Evolutionary conservation across 768 basidiomycete species (phyloP).

Genomic region (Hypholoma fasciculare): DNA sequence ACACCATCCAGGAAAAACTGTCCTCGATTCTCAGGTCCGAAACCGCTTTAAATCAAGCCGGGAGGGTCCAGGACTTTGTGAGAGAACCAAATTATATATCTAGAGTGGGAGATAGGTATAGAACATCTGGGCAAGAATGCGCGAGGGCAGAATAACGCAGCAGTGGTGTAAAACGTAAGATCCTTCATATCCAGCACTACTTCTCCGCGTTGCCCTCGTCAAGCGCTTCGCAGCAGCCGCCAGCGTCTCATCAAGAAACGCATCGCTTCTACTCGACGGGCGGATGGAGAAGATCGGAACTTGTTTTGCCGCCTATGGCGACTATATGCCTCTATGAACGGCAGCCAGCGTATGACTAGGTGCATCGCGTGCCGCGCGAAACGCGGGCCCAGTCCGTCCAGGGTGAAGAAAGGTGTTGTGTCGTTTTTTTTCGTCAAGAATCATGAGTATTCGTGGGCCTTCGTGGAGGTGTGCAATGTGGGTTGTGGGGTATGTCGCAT

Average conservation of each 20-base stretch:
- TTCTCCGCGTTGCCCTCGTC: constrained; percentile 9
- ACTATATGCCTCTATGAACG: neutral
- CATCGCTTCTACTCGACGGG: constrained; percentile 8
- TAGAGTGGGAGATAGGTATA: constrained; percentile 14
- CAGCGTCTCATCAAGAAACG: constrained; percentile 20
- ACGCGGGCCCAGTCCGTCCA: neutral
- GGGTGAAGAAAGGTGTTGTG: neutral
- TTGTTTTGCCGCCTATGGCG: neutral
- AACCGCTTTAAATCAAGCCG: neutral
- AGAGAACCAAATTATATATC: constrained; percentile 15
- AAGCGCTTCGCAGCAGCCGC: constrained; percentile 4
- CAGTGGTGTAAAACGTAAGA: constrained; percentile 9
- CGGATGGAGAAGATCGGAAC: constrained; percentile 5
- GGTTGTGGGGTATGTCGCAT: constrained; percentile 6
- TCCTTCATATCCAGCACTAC: constrained; percentile 13
- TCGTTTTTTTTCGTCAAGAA: constrained; percentile 39
- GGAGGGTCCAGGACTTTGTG: neutral
- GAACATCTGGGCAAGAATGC: constrained; percentile 9
- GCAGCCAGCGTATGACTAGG: neutral
- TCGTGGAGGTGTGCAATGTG: neutral
- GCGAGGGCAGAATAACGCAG: constrained; percentile 7
- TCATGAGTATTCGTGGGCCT: constrained; percentile 29
- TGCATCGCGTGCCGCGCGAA: neutral
- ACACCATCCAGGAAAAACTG: neutral
- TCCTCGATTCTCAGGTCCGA: neutral